Base-by-base conservation (phyloP, 257 asterid genomes). In the Leptodermis oblonga region DNA sequence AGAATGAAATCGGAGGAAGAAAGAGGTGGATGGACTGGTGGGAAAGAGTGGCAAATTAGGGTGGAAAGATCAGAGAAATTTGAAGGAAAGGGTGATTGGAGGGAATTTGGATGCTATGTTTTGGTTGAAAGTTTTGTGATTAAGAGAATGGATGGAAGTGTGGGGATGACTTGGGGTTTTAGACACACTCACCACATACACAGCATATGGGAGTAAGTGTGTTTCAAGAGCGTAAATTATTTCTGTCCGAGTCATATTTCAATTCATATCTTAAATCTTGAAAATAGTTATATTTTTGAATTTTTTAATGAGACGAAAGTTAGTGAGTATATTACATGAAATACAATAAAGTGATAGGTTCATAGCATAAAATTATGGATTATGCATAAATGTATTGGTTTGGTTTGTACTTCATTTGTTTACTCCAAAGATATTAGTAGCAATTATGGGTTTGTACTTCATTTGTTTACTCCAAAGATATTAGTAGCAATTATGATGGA, bases 51-150 rank as follows among this genome's bases (percentile, higher is more conserved):
- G 49, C 49, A 66, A 71, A 77, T 54, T 17, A 82, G 66, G 70
- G 71, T 87, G 3, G 70, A 67, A 33, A 81, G 82, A 36, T 58
- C 41, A 17, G 93, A 88, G 67, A 76, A 82, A 12, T 67, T 64
- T 13, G 72, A 68, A 54, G 71, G 13, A 73, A 60, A 17, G 20
- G 59, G 62, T 17, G 43, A 2, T 8, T 84, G 88, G 88, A 80
- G 7, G 30, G 84, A 70, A 60, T 76, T 83, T 26, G 84, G 86
- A 30, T 81, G 83, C 39, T 86, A 81, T 77, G 82, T 79, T 11
- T 79, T 90, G 78, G 88, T 90, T 67, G 90, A 87, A 78, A 87
- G 85, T 61, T 87, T 84, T 69, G 80, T 73, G 51, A 42, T 87
- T 51, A 86, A 62, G 56, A 84, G 88, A 74, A 81, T 83, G 84